phyloP scores from a whole-genome alignment of 169 alveolate species.

The Plasmodium chabaudi region DNA sequence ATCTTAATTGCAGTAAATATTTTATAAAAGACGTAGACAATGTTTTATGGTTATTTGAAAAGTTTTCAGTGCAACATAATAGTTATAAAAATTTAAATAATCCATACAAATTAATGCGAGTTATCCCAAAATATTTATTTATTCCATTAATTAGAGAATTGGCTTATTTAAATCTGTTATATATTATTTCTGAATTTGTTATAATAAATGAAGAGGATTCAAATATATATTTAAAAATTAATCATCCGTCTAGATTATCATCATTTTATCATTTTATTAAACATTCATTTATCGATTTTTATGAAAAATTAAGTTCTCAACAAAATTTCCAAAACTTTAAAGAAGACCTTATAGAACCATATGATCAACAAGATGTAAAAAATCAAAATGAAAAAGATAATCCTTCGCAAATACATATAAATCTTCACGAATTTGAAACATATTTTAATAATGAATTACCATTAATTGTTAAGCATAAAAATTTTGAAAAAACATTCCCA shows the following conservation, averaged over 20 bases:
- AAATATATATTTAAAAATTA: constrained; percentile 51
- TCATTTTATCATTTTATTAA: constrained; percentile 85
- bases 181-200: constrained; percentile 77
- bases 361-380: constrained; percentile 18
- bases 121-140: constrained; percentile 83
- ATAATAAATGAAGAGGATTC: constrained; percentile 75
- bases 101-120: constrained; percentile 71
- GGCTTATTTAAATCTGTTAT: constrained; percentile 84
- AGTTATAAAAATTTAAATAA: constrained; percentile 37
- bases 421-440: constrained; percentile 33
- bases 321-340: constrained; percentile 71
- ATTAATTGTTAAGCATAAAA: constrained; percentile 48
- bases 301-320: constrained; percentile 35
- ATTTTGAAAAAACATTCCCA: constrained; percentile 69
- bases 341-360: constrained; percentile 28
- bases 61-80: constrained; percentile 77
- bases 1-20: constrained; percentile 70
- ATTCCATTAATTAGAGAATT: constrained; percentile 84
- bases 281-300: constrained; percentile 77
- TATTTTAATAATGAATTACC: constrained; percentile 68
- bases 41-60: constrained; percentile 81
- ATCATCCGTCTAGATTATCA: constrained; percentile 85
- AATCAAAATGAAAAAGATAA: not conserved
- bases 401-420: constrained; percentile 21
- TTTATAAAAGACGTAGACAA: constrained; percentile 74